phyloP scores from a whole-genome alignment of 257 asterid species.

The Galeopsis tetrahit region DNA sequence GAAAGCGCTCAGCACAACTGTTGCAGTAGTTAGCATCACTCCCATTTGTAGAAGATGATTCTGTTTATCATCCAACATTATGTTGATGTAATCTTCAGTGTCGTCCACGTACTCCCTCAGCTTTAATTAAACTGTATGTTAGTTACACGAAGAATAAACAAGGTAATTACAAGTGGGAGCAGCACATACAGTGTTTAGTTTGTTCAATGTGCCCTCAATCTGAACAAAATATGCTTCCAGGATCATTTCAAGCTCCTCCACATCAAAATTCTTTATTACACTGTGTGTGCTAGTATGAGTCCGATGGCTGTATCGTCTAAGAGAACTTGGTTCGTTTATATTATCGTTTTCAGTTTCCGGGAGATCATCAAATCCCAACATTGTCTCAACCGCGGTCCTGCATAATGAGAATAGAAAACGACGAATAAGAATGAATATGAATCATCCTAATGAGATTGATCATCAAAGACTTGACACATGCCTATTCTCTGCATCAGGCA shows the following conservation, averaged over 20 bases:
- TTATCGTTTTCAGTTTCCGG: slow-evolving; percentile 33
- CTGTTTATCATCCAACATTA: slow-evolving; percentile 85
- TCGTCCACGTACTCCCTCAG: slow-evolving; percentile 88
- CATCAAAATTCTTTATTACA: slow-evolving; percentile 56
- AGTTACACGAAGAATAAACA: neutral
- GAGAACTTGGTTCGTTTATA: slow-evolving; percentile 35
- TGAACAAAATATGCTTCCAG: slow-evolving; percentile 90
- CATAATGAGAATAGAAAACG: neutral
- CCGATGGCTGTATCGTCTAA: slow-evolving; percentile 48
- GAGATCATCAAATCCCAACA: slow-evolving; percentile 40
- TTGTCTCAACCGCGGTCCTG: slow-evolving; percentile 41
- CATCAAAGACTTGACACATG: slow-evolving; percentile 5
- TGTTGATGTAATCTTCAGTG: slow-evolving; percentile 86
- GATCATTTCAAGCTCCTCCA: slow-evolving; percentile 91
- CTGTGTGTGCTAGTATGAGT: slow-evolving; percentile 51
- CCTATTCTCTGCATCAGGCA: slow-evolving; percentile 46
- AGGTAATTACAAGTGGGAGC: neutral
- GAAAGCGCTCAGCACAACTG: slow-evolving; percentile 69
- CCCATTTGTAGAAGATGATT: slow-evolving; percentile 92
- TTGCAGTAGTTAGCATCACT: slow-evolving; percentile 68
- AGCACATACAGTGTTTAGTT: slow-evolving; percentile 63
- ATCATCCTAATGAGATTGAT: neutral
- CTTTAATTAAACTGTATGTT: slow-evolving; percentile 35
- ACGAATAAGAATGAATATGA: neutral
- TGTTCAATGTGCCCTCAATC: slow-evolving; percentile 76